Base-by-base conservation (phyloP, 305 asterid species). In the Salvia sclarea region DNA sequence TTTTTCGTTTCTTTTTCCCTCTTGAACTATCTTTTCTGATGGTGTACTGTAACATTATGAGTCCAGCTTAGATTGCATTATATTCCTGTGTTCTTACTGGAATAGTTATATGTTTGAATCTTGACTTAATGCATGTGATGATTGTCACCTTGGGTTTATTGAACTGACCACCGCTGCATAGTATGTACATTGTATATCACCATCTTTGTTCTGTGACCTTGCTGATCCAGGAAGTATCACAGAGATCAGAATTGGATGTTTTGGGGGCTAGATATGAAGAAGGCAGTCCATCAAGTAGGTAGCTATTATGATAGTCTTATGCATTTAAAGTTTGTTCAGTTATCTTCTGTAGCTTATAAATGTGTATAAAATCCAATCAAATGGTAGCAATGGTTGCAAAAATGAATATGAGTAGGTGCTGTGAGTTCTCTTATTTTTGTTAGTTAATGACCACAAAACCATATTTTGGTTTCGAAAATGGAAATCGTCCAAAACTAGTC, bases 251-350 rank as follows among this genome's bases (percentile, higher is more conserved):
- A 83, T 72, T 66, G 33, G 59, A 43, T 55, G 80, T 58, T 66
- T 22, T 37, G 50, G 87, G 57, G 41, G 75, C 76, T 45, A 63
- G 70, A 63, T 77, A 69, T 49, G 79, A 77, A 33, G 57, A 70
- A 63, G 66, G 37, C 65, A 56, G 57, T 67, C 71, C 76, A 69
- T 65, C 86, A 77, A 78, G 98, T 91, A 81, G 82, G 92, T 80
- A 22, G 53, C 71, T 2, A 0, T 30, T 55, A 69, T 68, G 59
- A 31, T 62, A 66, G 53, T 66, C 60, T 44, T 55, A 12, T 31
- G 53, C 66, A 9, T 59, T 8, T 66, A 17, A 25, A 16, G 61
- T 58, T 66, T 43, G 38, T 69, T 58, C 35, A 25, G 14, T 62
- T 61, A 38, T 35, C 41, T 35, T 8, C 41, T 8, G 1, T 35